Evolutionary conservation across 331 rosid species (phyloP), one percentile per base, ranked within the genome.

Genomic region (Telfairia occidentalis): DNA sequence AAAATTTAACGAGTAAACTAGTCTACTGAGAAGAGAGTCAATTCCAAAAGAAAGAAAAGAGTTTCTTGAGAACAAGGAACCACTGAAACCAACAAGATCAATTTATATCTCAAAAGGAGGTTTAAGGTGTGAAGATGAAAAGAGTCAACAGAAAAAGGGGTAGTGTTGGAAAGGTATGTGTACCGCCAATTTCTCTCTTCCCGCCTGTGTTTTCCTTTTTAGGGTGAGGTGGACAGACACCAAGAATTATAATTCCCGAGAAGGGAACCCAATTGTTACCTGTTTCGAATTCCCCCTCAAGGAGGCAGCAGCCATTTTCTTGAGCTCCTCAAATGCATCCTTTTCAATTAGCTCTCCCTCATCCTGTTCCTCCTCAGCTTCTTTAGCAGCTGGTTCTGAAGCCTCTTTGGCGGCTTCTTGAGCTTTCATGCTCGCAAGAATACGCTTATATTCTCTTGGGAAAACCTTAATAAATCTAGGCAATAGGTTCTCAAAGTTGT

Each of bases 291-390:
- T 84, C 82, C 81, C 97, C 76, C 88, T 91, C 70, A 86, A 83
- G 71, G 96, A 83, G 52, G 88, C 81, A 74, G 86, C 73, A n/a
- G 88, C 96, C 82, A 94, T 60, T 80, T 89, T 90, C 90, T 90
- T 94, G 9, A 88, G 96, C 88, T 90, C 90, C 85, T 86, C 90
- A 90, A 94, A 90, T 7, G 98, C 96, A 85, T 90, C 96, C 76
- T 87, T 87, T 78, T 80, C 83, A 53, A 71, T 73, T 48, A 79
- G 57, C 73, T 83, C 84, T 69, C 74, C 90, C 67, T 86, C 92
- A 43, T 83, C 88, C 55, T 58, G 75, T 61, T 79, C 84, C 70
- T 81, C 85, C 49, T 86, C 82, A 15, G 7, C 81, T 35, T 80
- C 87, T 75, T 71, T 73, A 73, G 82, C 75, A 66, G 75, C 84